A percentile compares a stretch with the other conserved stretches of the same genome.
phyloP scores from a whole-genome alignment of 176 grass and related monocot species.

The Luzula sylvatica region DNA sequence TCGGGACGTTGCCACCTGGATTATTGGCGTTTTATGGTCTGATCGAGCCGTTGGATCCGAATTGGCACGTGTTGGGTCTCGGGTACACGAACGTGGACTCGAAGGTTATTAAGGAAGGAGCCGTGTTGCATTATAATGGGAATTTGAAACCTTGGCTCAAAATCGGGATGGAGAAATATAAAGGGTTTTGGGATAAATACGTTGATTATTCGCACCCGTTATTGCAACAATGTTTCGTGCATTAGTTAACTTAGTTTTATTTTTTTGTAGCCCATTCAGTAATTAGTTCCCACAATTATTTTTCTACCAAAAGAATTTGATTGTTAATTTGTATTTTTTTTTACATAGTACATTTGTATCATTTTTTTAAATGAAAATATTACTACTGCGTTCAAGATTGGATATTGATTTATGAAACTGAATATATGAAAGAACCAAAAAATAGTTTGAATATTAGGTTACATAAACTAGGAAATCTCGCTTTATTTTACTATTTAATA shows the following conservation, averaged over 20 bases:
- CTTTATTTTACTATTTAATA: slow-evolving; percentile 4
- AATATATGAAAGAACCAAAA: too few relatives aligned
- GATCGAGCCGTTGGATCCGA: slow-evolving; percentile 71
- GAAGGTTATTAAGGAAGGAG: slow-evolving; percentile 64
- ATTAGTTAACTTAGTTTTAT: slow-evolving; percentile 40
- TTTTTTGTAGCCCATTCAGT: slow-evolving; percentile 15
- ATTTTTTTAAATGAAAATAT: too few relatives aligned
- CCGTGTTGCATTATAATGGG: slow-evolving; percentile 97
- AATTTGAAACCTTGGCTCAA: slow-evolving; percentile 99
- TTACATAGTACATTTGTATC: neutral
- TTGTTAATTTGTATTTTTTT: slow-evolving; percentile 9
- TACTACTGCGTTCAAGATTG: too few relatives aligned
- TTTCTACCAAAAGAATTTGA: slow-evolving; percentile 17
- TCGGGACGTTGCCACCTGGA: slow-evolving; percentile 88
- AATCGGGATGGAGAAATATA: slow-evolving; percentile 99
- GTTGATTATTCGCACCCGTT: slow-evolving; percentile 91
- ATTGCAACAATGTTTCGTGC: slow-evolving; percentile 75
- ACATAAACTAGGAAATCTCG: too few relatives aligned
- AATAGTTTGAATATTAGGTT: too few relatives aligned
- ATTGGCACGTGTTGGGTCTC: slow-evolving; percentile 93
- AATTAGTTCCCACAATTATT: too few relatives aligned
- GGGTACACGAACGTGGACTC: slow-evolving; percentile 86
- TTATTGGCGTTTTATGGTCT: slow-evolving; percentile 92
- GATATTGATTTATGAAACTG: too few relatives aligned
- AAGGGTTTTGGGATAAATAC: slow-evolving; percentile 88